phyloP scores from a whole-genome alignment of 2,329 filamentous ascomycete genomes.

The Diaporthe ampelina region DNA sequence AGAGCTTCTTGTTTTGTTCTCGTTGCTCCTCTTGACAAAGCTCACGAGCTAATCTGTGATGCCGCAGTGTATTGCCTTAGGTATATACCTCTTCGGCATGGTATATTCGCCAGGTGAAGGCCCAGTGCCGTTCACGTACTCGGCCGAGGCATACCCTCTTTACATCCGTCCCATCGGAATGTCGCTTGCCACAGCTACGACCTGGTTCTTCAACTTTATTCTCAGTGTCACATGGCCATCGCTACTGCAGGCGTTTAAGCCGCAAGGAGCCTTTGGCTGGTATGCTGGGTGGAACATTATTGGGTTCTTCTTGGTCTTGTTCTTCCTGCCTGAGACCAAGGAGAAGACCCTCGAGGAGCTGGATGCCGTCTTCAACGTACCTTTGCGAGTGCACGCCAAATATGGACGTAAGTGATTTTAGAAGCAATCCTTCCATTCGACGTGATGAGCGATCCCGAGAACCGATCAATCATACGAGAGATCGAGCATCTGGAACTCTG shows the following conservation, averaged over 20 bases:
- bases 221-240: conserved; percentile 62
- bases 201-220: conserved; percentile 62
- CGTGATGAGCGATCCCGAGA: not conserved
- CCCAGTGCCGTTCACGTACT: conserved; percentile 75
- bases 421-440: not conserved
- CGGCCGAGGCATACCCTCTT: conserved; percentile 75
- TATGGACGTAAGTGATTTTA: conserved; percentile 51
- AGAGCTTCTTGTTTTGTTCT: too few relatives aligned
- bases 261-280: conserved; percentile 63
- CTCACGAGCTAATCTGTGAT: not conserved
- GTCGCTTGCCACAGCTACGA: conserved; percentile 68
- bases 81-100: conserved; percentile 62
- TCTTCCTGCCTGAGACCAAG: conserved; percentile 57
- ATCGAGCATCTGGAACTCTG: not conserved
- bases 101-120: conserved; percentile 73
- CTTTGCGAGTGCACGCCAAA: conserved; percentile 57
- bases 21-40: too few relatives aligned
- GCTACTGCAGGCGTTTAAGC: conserved; percentile 58
- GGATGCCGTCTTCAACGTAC: conserved; percentile 53
- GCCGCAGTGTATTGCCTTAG: conserved; percentile 57
- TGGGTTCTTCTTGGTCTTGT: conserved; percentile 57
- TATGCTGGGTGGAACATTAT: conserved; percentile 64
- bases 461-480: too few relatives aligned
- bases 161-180: conserved; percentile 74
- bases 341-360: conserved; percentile 56